phyloP scores from a whole-genome alignment of 768 basidiomycete species.

The Pulveroboletus sp. region DNA sequence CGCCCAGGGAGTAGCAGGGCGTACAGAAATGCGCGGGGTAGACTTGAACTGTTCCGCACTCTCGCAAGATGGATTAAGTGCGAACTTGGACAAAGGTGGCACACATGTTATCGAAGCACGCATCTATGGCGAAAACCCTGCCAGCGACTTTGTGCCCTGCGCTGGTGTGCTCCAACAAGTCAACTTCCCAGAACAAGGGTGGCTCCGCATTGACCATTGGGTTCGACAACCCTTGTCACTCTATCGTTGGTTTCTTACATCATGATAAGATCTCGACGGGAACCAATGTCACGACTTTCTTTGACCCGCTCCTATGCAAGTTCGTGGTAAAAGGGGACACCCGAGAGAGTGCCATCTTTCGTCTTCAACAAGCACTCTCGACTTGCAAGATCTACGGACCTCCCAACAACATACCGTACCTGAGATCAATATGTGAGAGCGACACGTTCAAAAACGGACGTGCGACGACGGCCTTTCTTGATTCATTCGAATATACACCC shows the following conservation, averaged over 20 bases:
- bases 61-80: conserved; percentile 39
- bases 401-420: conserved; percentile 56
- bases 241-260: neutral
- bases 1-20: conserved; percentile 47
- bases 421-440: conserved; percentile 42
- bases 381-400: conserved; percentile 51
- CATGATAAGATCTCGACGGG: conserved; percentile 45
- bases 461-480: conserved; percentile 50
- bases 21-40: conserved; percentile 12
- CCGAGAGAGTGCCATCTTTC: conserved; percentile 43
- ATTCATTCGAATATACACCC: conserved; percentile 40
- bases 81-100: conserved; percentile 9
- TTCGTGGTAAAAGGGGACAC: conserved; percentile 49
- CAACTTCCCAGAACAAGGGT: conserved; percentile 37
- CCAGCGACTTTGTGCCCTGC: conserved; percentile 52
- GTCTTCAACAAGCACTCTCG: conserved; percentile 40
- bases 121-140: conserved; percentile 63
- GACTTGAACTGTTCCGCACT: conserved; percentile 25
- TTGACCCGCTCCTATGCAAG: conserved; percentile 61
- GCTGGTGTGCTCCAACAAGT: conserved; percentile 65
- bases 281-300: conserved; percentile 48
- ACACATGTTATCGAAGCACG: conserved; percentile 54
- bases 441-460: conserved; percentile 39
- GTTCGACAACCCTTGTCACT: conserved; percentile 29
- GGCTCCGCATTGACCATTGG: conserved; percentile 64